Percentiles rank a stretch among this genome's conserved stretches.
Conservation (phyloP, 352 stramenopile species). For the Phytopythium kandeliae region DNA sequence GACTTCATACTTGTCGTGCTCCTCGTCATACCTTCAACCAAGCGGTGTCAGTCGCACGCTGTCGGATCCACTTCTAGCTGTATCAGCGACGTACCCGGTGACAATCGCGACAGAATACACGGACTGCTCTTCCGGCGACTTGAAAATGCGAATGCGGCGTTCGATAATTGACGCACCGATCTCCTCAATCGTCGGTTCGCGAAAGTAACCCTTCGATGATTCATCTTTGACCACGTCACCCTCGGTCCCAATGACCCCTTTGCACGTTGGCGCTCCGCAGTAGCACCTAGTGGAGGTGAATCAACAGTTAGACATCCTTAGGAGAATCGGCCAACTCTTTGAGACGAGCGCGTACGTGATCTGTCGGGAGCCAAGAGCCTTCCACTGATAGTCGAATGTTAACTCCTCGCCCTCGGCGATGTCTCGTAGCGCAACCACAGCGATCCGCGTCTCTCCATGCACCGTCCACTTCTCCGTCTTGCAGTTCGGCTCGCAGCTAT, state of each 20-base stretch:
- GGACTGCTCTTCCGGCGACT: conserved; percentile 46
- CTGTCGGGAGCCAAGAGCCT: conserved; percentile 70
- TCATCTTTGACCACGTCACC: conserved; percentile 32
- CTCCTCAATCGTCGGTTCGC: conserved; percentile 57
- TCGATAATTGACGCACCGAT: conserved; percentile 36
- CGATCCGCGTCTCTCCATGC: conserved; percentile 89
- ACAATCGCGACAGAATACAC: conserved; percentile 50
- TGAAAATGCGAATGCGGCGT: conserved; percentile 59
- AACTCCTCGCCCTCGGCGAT: conserved; percentile 90
- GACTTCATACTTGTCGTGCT: conserved; percentile 47
- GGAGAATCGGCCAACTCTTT: too few species aligned
- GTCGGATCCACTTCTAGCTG: not conserved
- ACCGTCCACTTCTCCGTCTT: conserved; percentile 95
- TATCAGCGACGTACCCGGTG: conserved; percentile 23
- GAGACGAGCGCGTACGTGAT: conserved; percentile 35
- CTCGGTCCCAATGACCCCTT: conserved; percentile 69
- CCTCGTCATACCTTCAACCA: conserved; percentile 22
- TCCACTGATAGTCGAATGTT: conserved; percentile 97
- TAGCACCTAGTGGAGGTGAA: conserved; percentile 25
- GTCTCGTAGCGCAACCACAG: conserved; percentile 90
- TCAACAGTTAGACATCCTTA: not conserved
- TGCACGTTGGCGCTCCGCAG: conserved; percentile 61
- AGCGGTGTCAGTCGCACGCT: not conserved
- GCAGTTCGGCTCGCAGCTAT: conserved; percentile 94
- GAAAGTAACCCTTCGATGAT: conserved; percentile 46